Conservation (phyloP, 805 yeast genomes). For the Scheffersomyces spartinae region DNA sequence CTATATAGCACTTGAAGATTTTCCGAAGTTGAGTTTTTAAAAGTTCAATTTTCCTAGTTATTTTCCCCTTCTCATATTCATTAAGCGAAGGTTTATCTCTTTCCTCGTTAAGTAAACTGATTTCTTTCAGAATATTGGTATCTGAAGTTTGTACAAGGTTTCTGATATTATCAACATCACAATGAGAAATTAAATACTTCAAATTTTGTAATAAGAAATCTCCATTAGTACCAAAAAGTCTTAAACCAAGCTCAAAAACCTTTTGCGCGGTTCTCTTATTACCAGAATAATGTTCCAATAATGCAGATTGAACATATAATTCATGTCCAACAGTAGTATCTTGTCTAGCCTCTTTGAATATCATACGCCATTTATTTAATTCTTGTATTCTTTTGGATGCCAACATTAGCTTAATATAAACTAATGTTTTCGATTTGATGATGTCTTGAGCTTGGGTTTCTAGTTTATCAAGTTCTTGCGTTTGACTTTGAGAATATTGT, state of each 20-base stretch:
- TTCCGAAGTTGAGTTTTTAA: constrained; percentile 17
- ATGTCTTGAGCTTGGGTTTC: constrained; percentile 5
- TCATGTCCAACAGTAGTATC: constrained; percentile 56
- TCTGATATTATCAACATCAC: constrained; percentile 67
- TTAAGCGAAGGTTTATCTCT: constrained; percentile 22
- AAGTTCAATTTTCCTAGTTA: constrained; percentile 9
- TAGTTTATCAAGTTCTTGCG: constrained; percentile 7
- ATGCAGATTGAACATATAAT: constrained; percentile 71
- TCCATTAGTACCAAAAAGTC: constrained; percentile 39
- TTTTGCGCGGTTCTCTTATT: constrained; percentile 60
- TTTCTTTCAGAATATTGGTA: constrained; percentile 35
- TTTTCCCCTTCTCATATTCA: constrained; percentile 31
- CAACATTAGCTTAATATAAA: constrained; percentile 61
- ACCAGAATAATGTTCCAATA: constrained; percentile 62
- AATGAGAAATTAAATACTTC: constrained; percentile 58
- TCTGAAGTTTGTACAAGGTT: constrained; percentile 73
- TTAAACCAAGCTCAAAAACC: constrained; percentile 72
- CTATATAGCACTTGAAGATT: constrained; percentile 38
- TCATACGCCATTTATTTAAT: constrained; percentile 56
- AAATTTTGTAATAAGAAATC: constrained; percentile 59
- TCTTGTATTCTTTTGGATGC: constrained; percentile 59
- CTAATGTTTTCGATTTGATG: constrained; percentile 37
- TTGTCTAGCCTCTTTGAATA: constrained; percentile 63
- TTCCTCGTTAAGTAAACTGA: constrained; percentile 15
- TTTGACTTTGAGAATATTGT: constrained; percentile 6